phyloP scores from a whole-genome alignment of 768 basidiomycete species.

The Lactarius psammicola region DNA sequence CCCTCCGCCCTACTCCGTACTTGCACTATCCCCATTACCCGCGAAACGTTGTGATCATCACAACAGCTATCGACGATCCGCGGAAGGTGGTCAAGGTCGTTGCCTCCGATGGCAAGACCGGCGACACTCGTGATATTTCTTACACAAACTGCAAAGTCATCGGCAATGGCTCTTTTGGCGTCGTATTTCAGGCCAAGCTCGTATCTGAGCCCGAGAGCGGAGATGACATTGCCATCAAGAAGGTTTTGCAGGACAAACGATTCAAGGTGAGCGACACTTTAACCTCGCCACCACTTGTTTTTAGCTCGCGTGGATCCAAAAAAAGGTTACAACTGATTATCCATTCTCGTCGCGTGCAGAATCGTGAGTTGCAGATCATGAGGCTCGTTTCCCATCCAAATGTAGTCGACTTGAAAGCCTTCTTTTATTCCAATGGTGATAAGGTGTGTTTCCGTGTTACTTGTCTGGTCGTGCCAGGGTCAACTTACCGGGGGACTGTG shows the following conservation, averaged over 20 bases:
- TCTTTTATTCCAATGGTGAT: conserved; percentile 99
- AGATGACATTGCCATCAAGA: conserved; percentile 99
- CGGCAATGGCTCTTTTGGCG: conserved; percentile 98
- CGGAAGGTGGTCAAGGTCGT: conserved; percentile 92
- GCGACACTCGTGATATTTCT: conserved; percentile 80
- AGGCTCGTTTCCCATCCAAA: conserved; percentile 94
- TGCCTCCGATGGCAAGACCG: conserved; percentile 92
- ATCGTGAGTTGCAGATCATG: conserved; percentile 99
- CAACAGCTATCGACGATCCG: conserved; percentile 88
- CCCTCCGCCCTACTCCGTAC: conserved; percentile 35
- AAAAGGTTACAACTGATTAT: conserved; percentile 13
- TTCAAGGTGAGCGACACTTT: conserved; percentile 81
- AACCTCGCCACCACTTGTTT: background rate
- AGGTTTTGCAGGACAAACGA: conserved; percentile 98
- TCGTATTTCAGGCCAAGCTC: conserved; percentile 95
- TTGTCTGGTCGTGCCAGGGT: background rate
- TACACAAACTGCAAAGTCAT: conserved; percentile 99
- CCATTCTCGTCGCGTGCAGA: conserved; percentile 48
- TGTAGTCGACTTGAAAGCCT: conserved; percentile 95
- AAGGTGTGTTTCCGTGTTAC: conserved; percentile 60
- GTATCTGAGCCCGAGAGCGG: conserved; percentile 59
- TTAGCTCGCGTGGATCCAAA: conserved; percentile 14
- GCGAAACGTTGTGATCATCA: conserved; percentile 30
- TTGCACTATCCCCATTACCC: conserved; percentile 29
- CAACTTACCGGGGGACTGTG: background rate